These are phyloP conservation scores for Arthroderma uncinatum DNA, from an alignment of 2,329 filamentous ascomycete genomes.

Conservation along the genomic window DNA sequence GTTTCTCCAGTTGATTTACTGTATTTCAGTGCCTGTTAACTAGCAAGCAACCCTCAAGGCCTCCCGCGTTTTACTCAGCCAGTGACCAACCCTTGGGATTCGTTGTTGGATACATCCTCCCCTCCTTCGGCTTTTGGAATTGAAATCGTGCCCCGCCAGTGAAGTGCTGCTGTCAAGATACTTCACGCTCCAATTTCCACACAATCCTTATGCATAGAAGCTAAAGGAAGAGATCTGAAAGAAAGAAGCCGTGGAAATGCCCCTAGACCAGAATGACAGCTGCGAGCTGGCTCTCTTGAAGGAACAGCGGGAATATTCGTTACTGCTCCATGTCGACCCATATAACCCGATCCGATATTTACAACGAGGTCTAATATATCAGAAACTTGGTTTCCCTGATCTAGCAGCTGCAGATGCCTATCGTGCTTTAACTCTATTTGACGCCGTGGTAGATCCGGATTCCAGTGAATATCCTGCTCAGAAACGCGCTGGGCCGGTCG, in stretches of 20 bases:
- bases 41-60: no score
- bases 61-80: no score
- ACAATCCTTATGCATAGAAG: no score
- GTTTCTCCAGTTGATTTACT: no score
- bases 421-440: conserved; percentile 72
- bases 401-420: conserved; percentile 85
- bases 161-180: no score
- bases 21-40: no score
- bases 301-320: conserved; percentile 46
- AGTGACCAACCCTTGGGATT: no score
- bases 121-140: no score
- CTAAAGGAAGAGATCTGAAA: no score
- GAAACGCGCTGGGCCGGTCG: conserved; percentile 18
- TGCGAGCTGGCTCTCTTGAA: conserved; percentile 5
- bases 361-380: conserved; percentile 56
- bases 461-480: conserved; percentile 72
- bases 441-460: conserved; percentile 62
- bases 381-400: conserved; percentile 72
- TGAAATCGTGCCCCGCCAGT: not conserved
- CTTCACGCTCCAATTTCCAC: no score
- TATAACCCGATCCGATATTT: conserved; percentile 34
- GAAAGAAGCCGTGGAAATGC: not conserved
- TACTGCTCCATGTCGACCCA: conserved; percentile 28
- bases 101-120: no score
- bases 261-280: not conserved